Evolutionary conservation across 2,329 filamentous ascomycete genomes (phyloP).

Genomic region (Stemphylium beticola): DNA sequence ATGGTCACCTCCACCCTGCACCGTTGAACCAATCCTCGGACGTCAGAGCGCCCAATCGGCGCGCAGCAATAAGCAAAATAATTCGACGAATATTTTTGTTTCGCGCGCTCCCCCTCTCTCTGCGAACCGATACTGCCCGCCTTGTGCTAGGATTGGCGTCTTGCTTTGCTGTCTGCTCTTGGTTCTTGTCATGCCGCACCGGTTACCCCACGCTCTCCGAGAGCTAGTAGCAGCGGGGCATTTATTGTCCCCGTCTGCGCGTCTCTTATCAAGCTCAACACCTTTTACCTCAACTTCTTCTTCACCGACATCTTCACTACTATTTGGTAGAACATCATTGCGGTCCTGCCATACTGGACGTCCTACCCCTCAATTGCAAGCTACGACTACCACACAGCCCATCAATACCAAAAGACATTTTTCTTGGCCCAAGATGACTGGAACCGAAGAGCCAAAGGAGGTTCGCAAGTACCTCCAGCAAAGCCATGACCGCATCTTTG

Average conservation of each 20-base stretch:
- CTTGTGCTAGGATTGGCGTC: constrained; percentile 17
- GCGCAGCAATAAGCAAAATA: constrained; percentile 25
- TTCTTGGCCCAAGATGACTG: constrained; percentile 28
- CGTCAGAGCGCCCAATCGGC: constrained; percentile 39
- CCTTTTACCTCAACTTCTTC: constrained; percentile 2
- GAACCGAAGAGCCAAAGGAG: constrained; percentile 29
- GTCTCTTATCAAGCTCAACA: constrained; percentile 13
- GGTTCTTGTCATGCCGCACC: constrained; percentile 23
- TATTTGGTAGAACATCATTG: constrained; percentile 1
- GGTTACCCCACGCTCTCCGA: constrained; percentile 33
- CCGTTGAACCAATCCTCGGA: constrained; percentile 22
- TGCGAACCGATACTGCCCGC: constrained; percentile 30
- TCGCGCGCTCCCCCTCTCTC: constrained; percentile 17
- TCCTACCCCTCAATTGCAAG: background rate
- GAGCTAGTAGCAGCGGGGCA: constrained; percentile 21
- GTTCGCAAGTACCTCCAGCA: constrained; percentile 62
- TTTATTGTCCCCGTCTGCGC: constrained; percentile 9
- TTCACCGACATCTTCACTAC: background rate
- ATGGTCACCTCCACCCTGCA: constrained; percentile 15
- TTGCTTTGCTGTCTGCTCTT: constrained; percentile 10
- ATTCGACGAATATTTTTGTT: constrained; percentile 8
- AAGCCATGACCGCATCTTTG: constrained; percentile 71
- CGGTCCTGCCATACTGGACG: constrained; percentile 9
- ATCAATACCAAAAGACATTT: constrained; percentile 11
- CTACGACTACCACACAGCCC: background rate